phyloP scores from a whole-genome alignment of 116 monocot genomes.

The Iris pallida region DNA sequence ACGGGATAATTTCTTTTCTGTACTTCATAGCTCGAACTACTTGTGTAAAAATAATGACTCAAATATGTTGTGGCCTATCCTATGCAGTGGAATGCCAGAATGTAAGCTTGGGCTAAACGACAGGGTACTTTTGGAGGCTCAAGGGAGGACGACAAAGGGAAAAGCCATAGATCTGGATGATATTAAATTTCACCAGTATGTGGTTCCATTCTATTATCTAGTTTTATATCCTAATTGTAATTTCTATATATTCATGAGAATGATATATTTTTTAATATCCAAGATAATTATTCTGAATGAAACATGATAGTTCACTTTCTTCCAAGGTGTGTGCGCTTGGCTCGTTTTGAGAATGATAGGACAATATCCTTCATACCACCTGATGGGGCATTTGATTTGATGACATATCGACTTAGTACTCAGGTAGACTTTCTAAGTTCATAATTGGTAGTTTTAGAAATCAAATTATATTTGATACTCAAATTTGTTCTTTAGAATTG shows the following conservation, averaged over 20 bases:
- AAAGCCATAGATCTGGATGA: constrained; percentile 98
- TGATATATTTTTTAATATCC: background rate
- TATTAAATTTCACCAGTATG: constrained; percentile 98
- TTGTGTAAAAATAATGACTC: background rate
- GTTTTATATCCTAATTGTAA: background rate
- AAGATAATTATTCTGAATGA: background rate
- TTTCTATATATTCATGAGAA: background rate
- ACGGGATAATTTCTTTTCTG: too few species aligned
- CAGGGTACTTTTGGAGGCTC: constrained; percentile 92
- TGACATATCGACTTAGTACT: constrained; percentile 97
- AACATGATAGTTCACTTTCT: constrained; percentile 6
- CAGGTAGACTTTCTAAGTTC: constrained; percentile 45
- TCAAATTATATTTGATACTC: too few species aligned
- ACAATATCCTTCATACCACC: constrained; percentile 99
- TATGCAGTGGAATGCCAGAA: constrained; percentile 97
- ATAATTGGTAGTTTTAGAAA: background rate
- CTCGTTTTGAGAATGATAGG: constrained; percentile 98
- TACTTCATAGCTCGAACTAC: too few species aligned
- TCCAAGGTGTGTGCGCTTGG: constrained; percentile 87
- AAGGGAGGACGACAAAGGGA: constrained; percentile 92
- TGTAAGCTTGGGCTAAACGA: constrained; percentile 98
- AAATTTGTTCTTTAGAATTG: too few species aligned
- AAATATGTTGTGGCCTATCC: background rate
- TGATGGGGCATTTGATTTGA: constrained; percentile 95
- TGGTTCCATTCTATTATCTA: background rate